Percentiles rank a stretch among this genome's conserved stretches.
Evolutionary conservation across 805 yeast species (phyloP).

Genomic region (Pichia gijzeniarum): DNA sequence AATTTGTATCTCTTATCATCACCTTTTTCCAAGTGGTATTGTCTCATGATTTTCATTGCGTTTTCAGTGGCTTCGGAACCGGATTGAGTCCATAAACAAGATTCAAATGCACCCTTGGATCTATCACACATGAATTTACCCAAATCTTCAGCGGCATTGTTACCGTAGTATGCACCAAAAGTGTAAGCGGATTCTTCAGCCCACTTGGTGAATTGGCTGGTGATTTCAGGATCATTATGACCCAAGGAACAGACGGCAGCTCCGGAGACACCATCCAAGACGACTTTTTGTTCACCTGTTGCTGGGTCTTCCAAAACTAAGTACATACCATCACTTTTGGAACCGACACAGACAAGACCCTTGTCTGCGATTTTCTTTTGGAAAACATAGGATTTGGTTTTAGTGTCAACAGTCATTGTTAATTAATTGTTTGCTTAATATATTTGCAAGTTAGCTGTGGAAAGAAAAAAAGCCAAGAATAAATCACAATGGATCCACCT

Average conservation of each 20-base stretch:
- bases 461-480: no score
- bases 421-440: background rate
- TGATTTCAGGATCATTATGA: conserved; percentile 34
- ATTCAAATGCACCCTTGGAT: conserved; percentile 33
- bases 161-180: conserved; percentile 28
- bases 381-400: conserved; percentile 34
- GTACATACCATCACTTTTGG: conserved; percentile 38
- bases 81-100: conserved; percentile 48
- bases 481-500: no score
- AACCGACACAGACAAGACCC: conserved; percentile 34
- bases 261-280: conserved; percentile 39
- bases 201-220: conserved; percentile 31
- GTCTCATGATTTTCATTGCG: conserved; percentile 62
- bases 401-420: background rate
- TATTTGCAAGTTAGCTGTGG: background rate
- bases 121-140: conserved; percentile 37
- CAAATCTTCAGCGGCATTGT: conserved; percentile 36
- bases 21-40: conserved; percentile 39
- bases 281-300: conserved; percentile 29
- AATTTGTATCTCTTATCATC: conserved; percentile 35
- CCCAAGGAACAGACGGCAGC: conserved; percentile 46
- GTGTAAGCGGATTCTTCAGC: conserved; percentile 31
- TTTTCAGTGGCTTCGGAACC: conserved; percentile 83
- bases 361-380: conserved; percentile 35
- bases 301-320: conserved; percentile 36